A percentile compares a stretch with the other conserved stretches of the same genome.
Evolutionary conservation across 1,284 basidiomycete genomes (phyloP).

Genomic region (Neonothopanus nambi): DNA sequence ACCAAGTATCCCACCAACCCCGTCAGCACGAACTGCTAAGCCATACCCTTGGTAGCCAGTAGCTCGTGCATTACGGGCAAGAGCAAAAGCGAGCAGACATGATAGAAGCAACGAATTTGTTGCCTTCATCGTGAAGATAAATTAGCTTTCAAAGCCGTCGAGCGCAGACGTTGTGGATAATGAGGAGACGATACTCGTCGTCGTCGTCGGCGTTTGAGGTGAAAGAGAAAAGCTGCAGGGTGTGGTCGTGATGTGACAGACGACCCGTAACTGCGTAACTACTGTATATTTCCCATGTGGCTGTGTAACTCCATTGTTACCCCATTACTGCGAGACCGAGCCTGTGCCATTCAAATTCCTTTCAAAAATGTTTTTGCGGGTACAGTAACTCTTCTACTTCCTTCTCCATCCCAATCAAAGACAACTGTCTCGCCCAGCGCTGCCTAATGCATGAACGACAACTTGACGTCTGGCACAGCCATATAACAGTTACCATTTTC

Average conservation of each 20-base stretch:
- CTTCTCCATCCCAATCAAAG: no score
- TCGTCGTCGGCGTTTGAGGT: neutral
- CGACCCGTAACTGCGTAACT: neutral
- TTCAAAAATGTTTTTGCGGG: no score
- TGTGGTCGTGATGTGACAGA: neutral
- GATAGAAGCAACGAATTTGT: slow-evolving; percentile 11
- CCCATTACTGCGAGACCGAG: neutral
- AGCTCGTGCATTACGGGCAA: neutral
- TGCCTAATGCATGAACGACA: no score
- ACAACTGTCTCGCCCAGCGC: no score
- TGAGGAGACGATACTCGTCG: no score
- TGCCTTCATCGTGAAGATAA: slow-evolving; percentile 9
- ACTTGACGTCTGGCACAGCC: no score
- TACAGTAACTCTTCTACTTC: no score
- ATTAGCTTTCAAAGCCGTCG: neutral
- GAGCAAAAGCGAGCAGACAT: slow-evolving; percentile 11
- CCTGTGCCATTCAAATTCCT: no score
- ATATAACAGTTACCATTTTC: no score
- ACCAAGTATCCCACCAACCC: neutral
- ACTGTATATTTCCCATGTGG: neutral
- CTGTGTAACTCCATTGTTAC: neutral
- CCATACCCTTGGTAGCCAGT: neutral
- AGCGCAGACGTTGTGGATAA: neutral
- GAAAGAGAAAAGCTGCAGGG: neutral
- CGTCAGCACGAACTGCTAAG: neutral